Evolutionary conservation across 2,329 filamentous ascomycete genomes (phyloP).

Genomic region (Lithohypha guttulata): DNA sequence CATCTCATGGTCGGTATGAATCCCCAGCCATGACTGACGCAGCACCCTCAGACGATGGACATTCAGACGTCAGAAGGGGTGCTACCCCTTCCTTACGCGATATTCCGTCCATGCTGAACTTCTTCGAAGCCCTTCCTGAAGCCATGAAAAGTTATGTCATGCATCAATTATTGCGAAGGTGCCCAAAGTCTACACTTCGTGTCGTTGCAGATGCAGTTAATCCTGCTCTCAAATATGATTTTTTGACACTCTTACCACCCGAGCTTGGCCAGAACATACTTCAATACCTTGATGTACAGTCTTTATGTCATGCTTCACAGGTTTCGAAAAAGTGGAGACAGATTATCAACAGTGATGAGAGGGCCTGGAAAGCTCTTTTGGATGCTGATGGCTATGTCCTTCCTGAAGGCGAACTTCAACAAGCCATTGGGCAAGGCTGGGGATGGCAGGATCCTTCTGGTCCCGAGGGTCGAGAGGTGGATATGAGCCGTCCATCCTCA

Average conservation of each 20-base stretch:
- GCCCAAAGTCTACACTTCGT: conserved; percentile 76
- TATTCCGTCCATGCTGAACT: conserved; percentile 75
- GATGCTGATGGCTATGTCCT: conserved; percentile 73
- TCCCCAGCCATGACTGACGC: conserved; percentile 9
- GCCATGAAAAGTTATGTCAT: conserved; percentile 94
- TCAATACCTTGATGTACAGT: conserved; percentile 72
- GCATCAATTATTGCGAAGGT: conserved; percentile 85
- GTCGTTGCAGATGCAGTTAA: conserved; percentile 86
- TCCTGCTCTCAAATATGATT: conserved; percentile 88
- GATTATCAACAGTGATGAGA: conserved; percentile 85
- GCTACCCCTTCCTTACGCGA: conserved; percentile 49
- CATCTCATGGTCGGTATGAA: conserved; percentile 10
- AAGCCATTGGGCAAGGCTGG: conserved; percentile 85
- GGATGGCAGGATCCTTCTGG: conserved; percentile 88
- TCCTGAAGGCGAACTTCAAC: conserved; percentile 69
- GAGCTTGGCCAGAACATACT: conserved; percentile 84
- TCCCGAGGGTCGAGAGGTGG: conserved; percentile 63
- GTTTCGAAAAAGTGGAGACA: conserved; percentile 92
- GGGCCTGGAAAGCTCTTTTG: conserved; percentile 87
- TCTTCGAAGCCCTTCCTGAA: conserved; percentile 81
- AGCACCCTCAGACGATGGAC: conserved; percentile 6
- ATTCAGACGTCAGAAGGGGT: not conserved
- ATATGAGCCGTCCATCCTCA: conserved; percentile 52
- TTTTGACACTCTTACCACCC: conserved; percentile 68
- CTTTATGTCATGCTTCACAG: conserved; percentile 80